Evolutionary conservation across 2,329 filamentous ascomycete species (phyloP), one percentile per base, ranked within the genome.

Genomic region (Trichoderma sp.): DNA sequence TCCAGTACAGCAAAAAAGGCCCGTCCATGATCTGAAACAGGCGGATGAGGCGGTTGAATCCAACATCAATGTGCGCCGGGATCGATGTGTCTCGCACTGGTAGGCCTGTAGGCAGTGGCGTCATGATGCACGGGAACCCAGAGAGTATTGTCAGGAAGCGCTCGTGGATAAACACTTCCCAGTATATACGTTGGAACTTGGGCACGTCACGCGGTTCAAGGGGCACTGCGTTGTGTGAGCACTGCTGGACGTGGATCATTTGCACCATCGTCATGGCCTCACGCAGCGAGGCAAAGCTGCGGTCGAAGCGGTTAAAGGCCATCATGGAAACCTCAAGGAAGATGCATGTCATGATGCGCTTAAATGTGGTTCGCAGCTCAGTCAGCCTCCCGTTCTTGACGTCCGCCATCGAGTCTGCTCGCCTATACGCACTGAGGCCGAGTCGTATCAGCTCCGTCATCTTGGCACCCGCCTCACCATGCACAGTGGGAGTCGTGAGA

Each of bases 121-220:
- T 74, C 72, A 83, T 75, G 18, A 79, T 76, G 32, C 80, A 80
- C 2, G 82, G 81, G 6, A 83, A 83, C 57, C 86, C 86, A 51
- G 86, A 83, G 4, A 85, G 79, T 30, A 88, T 84, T 39, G 84
- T 84, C n/a, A 86, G 75, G 75, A 88, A 89, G 18, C 87, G 83
- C 75, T 76, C 75, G 68, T 76, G 75, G 28, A 76, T 75, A 36
- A 76, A 76, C 26, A 74, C 74, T 47, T 76, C 74, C 75, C 75
- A 76, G 70, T 76, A 76, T 64, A 76, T 74, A 21, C 75, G 65
- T 34, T 77, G 76, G 12, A 71, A 74, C 43, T 75, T 74, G 12
- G 74, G 66, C 12, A 76, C 47, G 14, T 77, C 75, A 24, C 63
- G 53, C 9, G 70, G 72, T 6, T 66, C 70, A 15, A 76, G 73